Conservation (phyloP, 805 yeast species). For the Starmerella riodocensis region DNA sequence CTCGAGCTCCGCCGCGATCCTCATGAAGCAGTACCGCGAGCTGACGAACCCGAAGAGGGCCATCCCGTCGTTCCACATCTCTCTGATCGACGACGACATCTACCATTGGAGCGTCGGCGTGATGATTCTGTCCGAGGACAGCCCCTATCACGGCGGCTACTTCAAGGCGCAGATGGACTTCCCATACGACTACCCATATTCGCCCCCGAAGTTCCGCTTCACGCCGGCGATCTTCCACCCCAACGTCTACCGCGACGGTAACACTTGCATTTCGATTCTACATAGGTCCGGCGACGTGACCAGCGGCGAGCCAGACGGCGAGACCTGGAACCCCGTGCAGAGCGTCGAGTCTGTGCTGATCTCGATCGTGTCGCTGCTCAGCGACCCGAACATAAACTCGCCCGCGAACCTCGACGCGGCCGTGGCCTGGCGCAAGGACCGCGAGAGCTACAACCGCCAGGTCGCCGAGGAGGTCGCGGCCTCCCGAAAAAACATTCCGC, state of each 20-base stretch:
- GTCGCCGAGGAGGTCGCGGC: conserved; percentile 59
- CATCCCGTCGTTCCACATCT: conserved; percentile 50
- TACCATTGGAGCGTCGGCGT: conserved; percentile 75
- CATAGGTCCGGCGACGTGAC: conserved; percentile 87
- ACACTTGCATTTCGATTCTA: conserved; percentile 81
- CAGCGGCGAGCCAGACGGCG: conserved; percentile 81
- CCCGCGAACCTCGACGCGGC: conserved; percentile 97
- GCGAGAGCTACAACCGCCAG: conserved; percentile 58
- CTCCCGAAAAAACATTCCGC: conserved; percentile 75
- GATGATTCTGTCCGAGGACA: conserved; percentile 79
- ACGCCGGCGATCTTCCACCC: conserved; percentile 92
- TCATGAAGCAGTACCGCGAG: conserved; percentile 87
- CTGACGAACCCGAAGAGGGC: conserved; percentile 85
- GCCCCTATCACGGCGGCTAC: conserved; percentile 87
- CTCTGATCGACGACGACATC: conserved; percentile 48
- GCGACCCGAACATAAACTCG: conserved; percentile 83
- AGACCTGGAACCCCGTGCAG: conserved; percentile 68
- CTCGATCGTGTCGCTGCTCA: conserved; percentile 77
- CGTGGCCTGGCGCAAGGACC: conserved; percentile 72
- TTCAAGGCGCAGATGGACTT: conserved; percentile 87
- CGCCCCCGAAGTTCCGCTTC: conserved; percentile 87
- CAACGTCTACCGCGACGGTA: conserved; percentile 85
- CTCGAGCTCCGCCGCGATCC: conserved; percentile 54
- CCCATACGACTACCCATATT: conserved; percentile 79
- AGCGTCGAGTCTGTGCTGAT: conserved; percentile 83